Percentiles rank a stretch among this genome's conserved stretches.
Conservation (phyloP, 345 rosid species). For the Salix udensis region DNA sequence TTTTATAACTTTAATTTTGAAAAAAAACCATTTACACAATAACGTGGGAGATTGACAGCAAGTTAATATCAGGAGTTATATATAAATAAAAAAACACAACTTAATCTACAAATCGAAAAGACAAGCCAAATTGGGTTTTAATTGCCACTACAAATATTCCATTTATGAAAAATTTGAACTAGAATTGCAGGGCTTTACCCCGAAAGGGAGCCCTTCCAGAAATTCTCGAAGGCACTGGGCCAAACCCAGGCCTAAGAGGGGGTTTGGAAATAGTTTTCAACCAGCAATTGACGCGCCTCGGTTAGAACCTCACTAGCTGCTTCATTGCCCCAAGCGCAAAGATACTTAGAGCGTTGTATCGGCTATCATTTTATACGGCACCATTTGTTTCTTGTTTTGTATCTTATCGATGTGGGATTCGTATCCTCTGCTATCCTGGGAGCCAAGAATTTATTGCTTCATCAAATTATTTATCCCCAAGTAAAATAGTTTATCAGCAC, state of each 20-base stretch:
- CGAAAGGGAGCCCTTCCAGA: slow-evolving; percentile 40
- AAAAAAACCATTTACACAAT: too few species aligned
- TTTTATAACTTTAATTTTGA: too few species aligned
- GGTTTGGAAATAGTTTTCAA: slow-evolving; percentile 48
- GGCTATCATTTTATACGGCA: background rate
- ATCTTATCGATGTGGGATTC: background rate
- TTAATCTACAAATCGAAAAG: too few species aligned
- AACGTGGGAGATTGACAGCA: too few species aligned
- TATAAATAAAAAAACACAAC: too few species aligned
- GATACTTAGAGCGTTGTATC: fast-evolving
- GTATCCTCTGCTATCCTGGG: background rate
- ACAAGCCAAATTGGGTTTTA: too few species aligned
- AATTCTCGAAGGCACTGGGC: slow-evolving; percentile 41
- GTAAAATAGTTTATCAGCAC: too few species aligned
- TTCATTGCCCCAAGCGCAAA: slow-evolving; percentile 21
- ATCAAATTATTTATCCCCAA: too few species aligned
- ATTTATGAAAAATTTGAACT: background rate
- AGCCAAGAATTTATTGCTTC: too few species aligned
- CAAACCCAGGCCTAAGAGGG: slow-evolving; percentile 37
- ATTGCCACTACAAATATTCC: too few species aligned
- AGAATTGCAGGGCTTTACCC: slow-evolving; percentile 21
- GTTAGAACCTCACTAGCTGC: slow-evolving; percentile 36
- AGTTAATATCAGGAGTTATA: too few species aligned
- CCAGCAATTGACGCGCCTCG: slow-evolving; percentile 34
- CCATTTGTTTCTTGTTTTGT: background rate